These are phyloP conservation scores for Alternaria burnsii DNA, from an alignment of 2,329 filamentous ascomycete genomes.

Conservation along the genomic window DNA sequence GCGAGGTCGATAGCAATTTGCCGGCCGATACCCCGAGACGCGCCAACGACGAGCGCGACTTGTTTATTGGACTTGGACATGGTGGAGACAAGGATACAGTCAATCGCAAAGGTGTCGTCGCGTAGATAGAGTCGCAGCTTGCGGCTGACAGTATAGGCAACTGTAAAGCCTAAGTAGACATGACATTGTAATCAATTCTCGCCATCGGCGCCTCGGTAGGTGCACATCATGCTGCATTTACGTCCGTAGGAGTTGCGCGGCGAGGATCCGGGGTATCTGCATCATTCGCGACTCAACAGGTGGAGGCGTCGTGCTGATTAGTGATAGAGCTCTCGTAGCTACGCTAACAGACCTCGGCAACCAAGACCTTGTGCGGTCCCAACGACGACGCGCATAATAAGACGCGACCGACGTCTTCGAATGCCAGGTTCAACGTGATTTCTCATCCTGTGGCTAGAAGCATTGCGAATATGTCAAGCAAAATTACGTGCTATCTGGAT, in stretches of 20 bases:
- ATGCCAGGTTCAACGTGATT: conserved; percentile 10
- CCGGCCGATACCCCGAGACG: conserved; percentile 80
- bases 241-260: background rate
- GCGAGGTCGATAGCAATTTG: conserved; percentile 83
- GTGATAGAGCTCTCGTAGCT: conserved; percentile 20
- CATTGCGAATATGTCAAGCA: conserved; percentile 61
- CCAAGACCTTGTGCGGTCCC: conserved; percentile 21
- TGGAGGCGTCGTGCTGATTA: conserved; percentile 27
- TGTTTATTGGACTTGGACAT: conserved; percentile 44
- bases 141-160: background rate
- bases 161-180: background rate
- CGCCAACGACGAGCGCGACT: conserved; percentile 77
- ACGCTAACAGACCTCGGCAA: conserved; percentile 34
- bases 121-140: background rate
- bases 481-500: conserved; percentile 73
- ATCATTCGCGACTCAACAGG: conserved; percentile 6
- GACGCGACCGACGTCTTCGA: background rate
- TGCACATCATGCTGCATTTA: background rate
- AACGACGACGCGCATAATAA: conserved; percentile 17
- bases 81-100: background rate
- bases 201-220: background rate
- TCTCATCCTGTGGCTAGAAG: conserved; percentile 17
- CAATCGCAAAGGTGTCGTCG: background rate
- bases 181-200: conserved; percentile 8
- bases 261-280: conserved; percentile 8